phyloP scores from a whole-genome alignment of 2,329 filamentous ascomycete species.

The Alternaria sp. region DNA sequence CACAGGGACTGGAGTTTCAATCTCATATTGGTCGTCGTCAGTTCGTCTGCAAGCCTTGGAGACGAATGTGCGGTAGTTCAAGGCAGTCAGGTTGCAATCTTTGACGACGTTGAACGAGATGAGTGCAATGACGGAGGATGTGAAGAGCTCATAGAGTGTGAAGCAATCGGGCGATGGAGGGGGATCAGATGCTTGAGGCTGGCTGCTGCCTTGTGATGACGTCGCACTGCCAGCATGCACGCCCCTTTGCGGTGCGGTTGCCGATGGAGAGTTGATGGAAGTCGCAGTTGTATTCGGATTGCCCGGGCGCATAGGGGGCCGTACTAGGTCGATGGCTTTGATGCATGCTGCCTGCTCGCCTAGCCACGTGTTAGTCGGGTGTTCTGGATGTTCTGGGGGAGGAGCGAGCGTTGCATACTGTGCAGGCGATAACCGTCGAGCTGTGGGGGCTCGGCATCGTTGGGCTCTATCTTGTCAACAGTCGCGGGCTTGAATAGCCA shows the following conservation, averaged over 20 bases:
- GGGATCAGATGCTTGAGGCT: slow-evolving; percentile 24
- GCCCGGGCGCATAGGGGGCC: slow-evolving; percentile 37
- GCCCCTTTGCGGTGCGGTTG: slow-evolving; percentile 32
- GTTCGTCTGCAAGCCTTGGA: slow-evolving; percentile 31
- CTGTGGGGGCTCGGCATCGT: slow-evolving; percentile 33
- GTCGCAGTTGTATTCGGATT: slow-evolving; percentile 31
- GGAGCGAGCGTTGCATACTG: slow-evolving; percentile 28
- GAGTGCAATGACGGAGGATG: slow-evolving; percentile 48
- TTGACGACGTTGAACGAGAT: slow-evolving; percentile 47
- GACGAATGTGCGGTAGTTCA: slow-evolving; percentile 51
- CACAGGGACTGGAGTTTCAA: slow-evolving; percentile 12
- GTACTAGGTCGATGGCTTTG: slow-evolving; percentile 48
- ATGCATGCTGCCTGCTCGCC: slow-evolving; percentile 46
- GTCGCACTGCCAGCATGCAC: slow-evolving; percentile 30
- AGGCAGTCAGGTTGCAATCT: slow-evolving; percentile 43
- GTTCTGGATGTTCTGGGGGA: too few relatives aligned
- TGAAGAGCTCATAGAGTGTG: slow-evolving; percentile 51
- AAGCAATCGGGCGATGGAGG: slow-evolving; percentile 43
- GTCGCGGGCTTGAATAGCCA: slow-evolving; percentile 48
- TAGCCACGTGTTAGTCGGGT: slow-evolving; percentile 36
- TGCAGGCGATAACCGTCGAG: slow-evolving; percentile 45
- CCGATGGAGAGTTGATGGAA: slow-evolving; percentile 32
- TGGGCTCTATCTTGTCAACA: slow-evolving; percentile 34
- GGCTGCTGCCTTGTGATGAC: slow-evolving; percentile 28
- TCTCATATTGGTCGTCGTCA: slow-evolving; percentile 15